Evolutionary conservation across 345 rosid species (phyloP), one percentile per base, ranked within the genome.

Genomic region (Salix purpurea): DNA sequence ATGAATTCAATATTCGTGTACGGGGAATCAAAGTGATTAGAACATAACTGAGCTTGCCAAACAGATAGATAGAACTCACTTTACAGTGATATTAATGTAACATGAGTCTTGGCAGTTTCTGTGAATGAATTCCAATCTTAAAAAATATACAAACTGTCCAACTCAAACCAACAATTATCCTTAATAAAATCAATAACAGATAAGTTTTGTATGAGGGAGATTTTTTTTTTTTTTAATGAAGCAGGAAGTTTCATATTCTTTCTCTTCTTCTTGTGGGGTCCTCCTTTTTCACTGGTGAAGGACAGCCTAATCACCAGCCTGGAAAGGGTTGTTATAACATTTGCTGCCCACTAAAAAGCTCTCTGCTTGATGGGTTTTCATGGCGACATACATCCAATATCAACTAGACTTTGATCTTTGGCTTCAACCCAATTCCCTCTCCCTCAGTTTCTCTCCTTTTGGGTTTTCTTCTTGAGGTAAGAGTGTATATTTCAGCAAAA

Each of bases 291-390:
- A 34, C 46, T 50, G 64, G 84, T 82, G 79, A 83, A 78, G 87
- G 93, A 86, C 95, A 91, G 93, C 94, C 89, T 88, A 69, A 89
- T 87, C 85, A 82, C 86, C 99, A 91, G 95, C 97, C 97, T 95
- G 99, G 91, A 90, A 91, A 91, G 91, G 73, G 87, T 80, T 78
- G 83, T 79, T 40, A 65, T 74, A 44, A 73, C 67, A 68, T 77
- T 73, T 60, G 85, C 69, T 76, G 77, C 74, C 74, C 86, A 56
- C 84, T 80, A 79, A 82, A 81, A 80, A 82, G 77, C 68, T 56
- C 77, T 72, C 69, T 75, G 30, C 80, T 71, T 50, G 54, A 8
- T 64, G 76, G 48, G 40, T 44, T 81, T 76, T 62, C 79, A 82
- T 75, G 83, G 81, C 76, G 64, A 71, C 81, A 32, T 58, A 67